Percentiles rank a stretch among this genome's conserved stretches.
Evolutionary conservation across 2,329 filamentous ascomycete genomes (phyloP).

Genomic region (Purpureocillium takamizusanense): DNA sequence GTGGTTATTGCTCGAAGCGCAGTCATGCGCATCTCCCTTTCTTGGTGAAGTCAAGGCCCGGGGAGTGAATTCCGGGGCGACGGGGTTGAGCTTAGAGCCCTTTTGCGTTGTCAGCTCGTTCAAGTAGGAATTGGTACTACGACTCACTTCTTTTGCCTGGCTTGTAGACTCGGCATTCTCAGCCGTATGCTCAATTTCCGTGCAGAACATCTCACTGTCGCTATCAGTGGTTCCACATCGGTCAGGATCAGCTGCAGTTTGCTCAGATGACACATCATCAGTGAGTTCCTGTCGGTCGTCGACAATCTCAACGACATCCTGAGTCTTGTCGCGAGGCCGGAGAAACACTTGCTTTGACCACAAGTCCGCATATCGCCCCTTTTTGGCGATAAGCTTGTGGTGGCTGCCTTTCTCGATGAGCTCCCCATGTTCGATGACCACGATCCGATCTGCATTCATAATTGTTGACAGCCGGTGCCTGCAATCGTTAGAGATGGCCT

Average conservation of each 20-base stretch:
- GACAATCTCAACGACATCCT: slow-evolving; percentile 2
- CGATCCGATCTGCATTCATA: slow-evolving; percentile 58
- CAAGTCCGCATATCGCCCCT: slow-evolving; percentile 53
- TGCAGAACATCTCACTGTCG: slow-evolving; percentile 13
- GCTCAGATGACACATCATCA: slow-evolving; percentile 27
- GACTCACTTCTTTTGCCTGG: slow-evolving; percentile 40
- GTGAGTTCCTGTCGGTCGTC: slow-evolving; percentile 16
- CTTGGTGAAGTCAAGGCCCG: slow-evolving; percentile 10
- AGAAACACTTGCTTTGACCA: slow-evolving; percentile 57
- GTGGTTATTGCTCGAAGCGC: too few relatives aligned
- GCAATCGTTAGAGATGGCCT: slow-evolving; percentile 4
- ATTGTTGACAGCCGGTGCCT: slow-evolving; percentile 64
- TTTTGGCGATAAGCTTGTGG: slow-evolving; percentile 44
- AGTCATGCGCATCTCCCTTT: too few relatives aligned
- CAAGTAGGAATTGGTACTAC: slow-evolving; percentile 17
- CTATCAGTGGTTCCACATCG: slow-evolving; percentile 12
- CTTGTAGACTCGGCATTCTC: slow-evolving; percentile 23
- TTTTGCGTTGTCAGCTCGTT: slow-evolving; percentile 16
- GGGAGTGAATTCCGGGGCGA: slow-evolving; percentile 47
- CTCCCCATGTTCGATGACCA: slow-evolving; percentile 54
- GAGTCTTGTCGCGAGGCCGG: slow-evolving; percentile 31
- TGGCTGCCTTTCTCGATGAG: slow-evolving; percentile 58
- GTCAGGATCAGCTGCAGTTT: slow-evolving; percentile 23
- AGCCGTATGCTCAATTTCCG: slow-evolving; percentile 10
- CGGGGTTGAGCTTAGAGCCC: slow-evolving; percentile 46